Percentiles rank a stretch among this genome's conserved stretches.
These are phyloP conservation scores for Solanum sitiens DNA, from an alignment of 257 asterid species.

Conservation along the genomic window DNA sequence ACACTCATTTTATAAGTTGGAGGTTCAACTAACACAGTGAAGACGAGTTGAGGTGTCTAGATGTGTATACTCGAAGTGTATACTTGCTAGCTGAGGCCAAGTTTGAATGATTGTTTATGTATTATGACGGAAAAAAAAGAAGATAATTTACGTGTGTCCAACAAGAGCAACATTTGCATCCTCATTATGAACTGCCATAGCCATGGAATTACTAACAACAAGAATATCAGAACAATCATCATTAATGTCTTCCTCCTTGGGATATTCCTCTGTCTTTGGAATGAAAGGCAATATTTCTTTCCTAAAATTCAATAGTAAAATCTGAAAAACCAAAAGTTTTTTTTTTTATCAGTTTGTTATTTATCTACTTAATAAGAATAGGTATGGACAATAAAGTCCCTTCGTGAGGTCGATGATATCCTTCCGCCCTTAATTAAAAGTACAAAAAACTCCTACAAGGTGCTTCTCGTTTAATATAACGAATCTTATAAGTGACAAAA, in stretches of 20 bases:
- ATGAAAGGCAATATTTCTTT: conserved; percentile 73
- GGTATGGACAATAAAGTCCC: background rate
- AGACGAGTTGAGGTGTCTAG: background rate
- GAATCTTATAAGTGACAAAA: background rate
- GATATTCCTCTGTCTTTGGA: conserved; percentile 13
- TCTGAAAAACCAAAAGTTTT: conserved; percentile 27
- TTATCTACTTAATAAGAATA: background rate
- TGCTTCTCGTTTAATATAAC: background rate
- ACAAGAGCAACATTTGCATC: conserved; percentile 78
- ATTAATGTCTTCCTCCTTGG: conserved; percentile 11
- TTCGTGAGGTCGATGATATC: background rate
- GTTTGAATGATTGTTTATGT: background rate
- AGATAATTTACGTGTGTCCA: conserved; percentile 59
- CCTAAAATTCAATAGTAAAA: conserved; percentile 72
- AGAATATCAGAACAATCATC: conserved; percentile 77
- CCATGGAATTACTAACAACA: conserved; percentile 63
- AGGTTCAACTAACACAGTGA: background rate
- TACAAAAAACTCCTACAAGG: background rate
- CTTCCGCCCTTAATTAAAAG: background rate
- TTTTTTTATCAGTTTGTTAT: background rate
- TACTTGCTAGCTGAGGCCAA: background rate
- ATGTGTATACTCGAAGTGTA: background rate
- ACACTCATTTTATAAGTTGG: background rate
- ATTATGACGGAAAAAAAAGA: background rate
- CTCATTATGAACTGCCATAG: conserved; percentile 85